Percentiles rank a stretch among this genome's conserved stretches.
Conservation (phyloP, 163 green algal genomes). For the Prototheca wickerhamii region DNA sequence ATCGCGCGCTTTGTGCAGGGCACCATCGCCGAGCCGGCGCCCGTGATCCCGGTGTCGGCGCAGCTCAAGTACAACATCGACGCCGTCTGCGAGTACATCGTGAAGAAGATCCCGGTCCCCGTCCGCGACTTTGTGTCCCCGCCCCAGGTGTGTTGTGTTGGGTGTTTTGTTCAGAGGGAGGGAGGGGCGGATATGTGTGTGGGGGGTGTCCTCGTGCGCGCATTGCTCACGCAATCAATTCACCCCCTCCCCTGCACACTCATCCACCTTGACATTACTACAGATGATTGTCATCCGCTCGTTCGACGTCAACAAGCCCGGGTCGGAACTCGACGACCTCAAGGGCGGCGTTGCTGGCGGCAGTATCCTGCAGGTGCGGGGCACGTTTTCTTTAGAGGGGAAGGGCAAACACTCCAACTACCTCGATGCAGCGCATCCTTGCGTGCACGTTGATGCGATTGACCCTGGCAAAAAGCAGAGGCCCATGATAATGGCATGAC, state of each 20-base stretch:
- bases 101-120: slow-evolving; percentile 86
- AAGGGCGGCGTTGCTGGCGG: slow-evolving; percentile 95
- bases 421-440: not conserved
- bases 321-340: slow-evolving; percentile 95
- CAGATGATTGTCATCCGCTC: slow-evolving; percentile 99
- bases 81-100: slow-evolving; percentile 95
- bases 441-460: too few species aligned
- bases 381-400: not conserved
- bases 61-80: slow-evolving; percentile 99
- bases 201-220: too few species aligned
- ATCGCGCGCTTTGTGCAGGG: slow-evolving; percentile 83
- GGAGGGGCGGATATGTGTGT: too few species aligned
- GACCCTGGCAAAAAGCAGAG: slow-evolving; percentile 39
- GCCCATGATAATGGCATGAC: slow-evolving; percentile 27
- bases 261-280: slow-evolving; percentile 52
- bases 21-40: slow-evolving; percentile 91
- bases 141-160: slow-evolving; percentile 38
- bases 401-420: not conserved
- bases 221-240: too few species aligned
- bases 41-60: slow-evolving; percentile 92
- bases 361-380: slow-evolving; percentile 79
- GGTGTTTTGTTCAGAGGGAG: too few species aligned
- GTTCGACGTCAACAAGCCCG: slow-evolving; percentile 99
- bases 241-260: slow-evolving; percentile 55
- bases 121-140: slow-evolving; percentile 87